Evolutionary conservation across 1,284 basidiomycete genomes (phyloP).

Genomic region (Pseudozyma sp.): DNA sequence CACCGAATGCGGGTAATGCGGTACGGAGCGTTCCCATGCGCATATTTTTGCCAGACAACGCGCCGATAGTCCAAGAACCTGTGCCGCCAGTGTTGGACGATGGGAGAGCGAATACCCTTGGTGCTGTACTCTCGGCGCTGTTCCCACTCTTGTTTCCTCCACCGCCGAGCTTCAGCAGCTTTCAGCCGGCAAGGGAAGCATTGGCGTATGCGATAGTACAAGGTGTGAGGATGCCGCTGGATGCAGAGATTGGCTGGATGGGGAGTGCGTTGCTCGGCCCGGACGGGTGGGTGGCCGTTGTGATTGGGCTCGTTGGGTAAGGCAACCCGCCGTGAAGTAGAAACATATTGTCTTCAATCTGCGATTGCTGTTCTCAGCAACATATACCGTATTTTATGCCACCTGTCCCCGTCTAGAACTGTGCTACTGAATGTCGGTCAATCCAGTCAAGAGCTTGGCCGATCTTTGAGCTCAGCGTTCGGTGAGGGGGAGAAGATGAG

Average conservation of each 20-base stretch:
- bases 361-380: too few species aligned
- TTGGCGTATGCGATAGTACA: slow-evolving; percentile 78
- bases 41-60: slow-evolving; percentile 85
- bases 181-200: slow-evolving; percentile 55
- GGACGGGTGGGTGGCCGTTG: slow-evolving; percentile 80
- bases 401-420: too few species aligned
- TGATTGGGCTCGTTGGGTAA: slow-evolving; percentile 31
- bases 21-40: slow-evolving; percentile 74
- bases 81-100: slow-evolving; percentile 75
- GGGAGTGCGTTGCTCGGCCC: slow-evolving; percentile 88
- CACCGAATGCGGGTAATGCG: slow-evolving; percentile 10
- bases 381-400: too few species aligned
- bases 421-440: too few species aligned
- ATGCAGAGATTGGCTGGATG: slow-evolving; percentile 91
- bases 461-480: not conserved
- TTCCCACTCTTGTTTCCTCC: slow-evolving; percentile 72
- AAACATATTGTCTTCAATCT: too few species aligned
- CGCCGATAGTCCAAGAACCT: slow-evolving; percentile 88
- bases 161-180: slow-evolving; percentile 53
- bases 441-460: too few species aligned
- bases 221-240: slow-evolving; percentile 85
- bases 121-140: slow-evolving; percentile 68
- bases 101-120: slow-evolving; percentile 72
- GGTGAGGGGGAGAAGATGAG: not conserved
- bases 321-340: too few species aligned